Base-by-base conservation (phyloP, 2,329 filamentous ascomycete genomes). In the Aureobasidium sp. region DNA sequence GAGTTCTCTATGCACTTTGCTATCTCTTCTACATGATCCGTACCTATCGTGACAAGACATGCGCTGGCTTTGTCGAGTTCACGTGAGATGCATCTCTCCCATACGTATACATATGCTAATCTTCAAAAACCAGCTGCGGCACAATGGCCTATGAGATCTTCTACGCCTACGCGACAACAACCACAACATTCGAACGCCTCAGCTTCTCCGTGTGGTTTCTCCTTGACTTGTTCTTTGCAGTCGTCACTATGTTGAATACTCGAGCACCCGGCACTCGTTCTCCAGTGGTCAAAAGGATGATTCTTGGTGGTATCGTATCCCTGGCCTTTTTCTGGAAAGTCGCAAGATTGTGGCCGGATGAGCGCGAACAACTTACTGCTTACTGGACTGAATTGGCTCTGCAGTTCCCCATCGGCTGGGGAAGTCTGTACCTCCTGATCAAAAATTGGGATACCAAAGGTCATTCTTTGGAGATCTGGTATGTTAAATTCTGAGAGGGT, bases 391-490 rank as follows among this genome's bases (percentile, higher is more conserved):
- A 73, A 0, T 47, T 72, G 35, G 64, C 71, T 51, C 58, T 75
- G 29, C 69, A 75, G 55, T 64, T 74, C 47, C 73, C 73, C 6
- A 75, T 75, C 60, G 69, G 71, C 15, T 74, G 71, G 70, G 73
- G 69, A 0, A 68, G 68, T 42, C 53, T 74, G 17, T 65, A 64
- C 23, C 64, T 68, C 37, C 67, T 74, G 57, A 33, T 73, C 27
- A 66, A 66, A 37, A 63, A 69, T 21, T 53, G 68, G 38, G 67
- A 73, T 60, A 71, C 71, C 2, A 74, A 71, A 38, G 73, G 73
- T 7, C 73, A 75, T 63, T 71, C 68, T 50, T 55, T 75, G 10
- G 73, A 75, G 64, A 74, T 75, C 10, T 75, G 73, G 73, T 74
- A 60, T 43, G 71, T 35, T 5, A 1, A 13, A 11, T 21, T 15